These are phyloP conservation scores for Purpureocillium lavendulum DNA, from an alignment of 2,329 filamentous ascomycete genomes.

Conservation along the genomic window DNA sequence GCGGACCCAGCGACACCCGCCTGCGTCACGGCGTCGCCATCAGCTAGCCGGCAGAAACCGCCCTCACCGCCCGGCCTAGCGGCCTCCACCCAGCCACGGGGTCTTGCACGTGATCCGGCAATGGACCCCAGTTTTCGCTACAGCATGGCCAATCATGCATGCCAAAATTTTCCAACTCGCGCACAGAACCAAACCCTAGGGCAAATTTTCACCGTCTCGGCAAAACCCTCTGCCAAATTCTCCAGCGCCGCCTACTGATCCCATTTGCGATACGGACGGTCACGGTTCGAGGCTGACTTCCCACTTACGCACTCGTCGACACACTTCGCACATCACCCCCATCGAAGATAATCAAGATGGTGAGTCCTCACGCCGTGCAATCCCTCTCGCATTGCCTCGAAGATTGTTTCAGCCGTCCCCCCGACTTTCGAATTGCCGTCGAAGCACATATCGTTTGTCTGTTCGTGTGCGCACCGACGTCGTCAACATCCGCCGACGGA, in stretches of 20 bases:
- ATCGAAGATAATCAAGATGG: conserved; percentile 39
- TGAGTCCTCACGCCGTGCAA: conserved; percentile 25
- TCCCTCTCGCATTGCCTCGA: conserved; percentile 2
- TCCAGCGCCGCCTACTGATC: conserved; percentile 15
- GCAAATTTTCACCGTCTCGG: conserved; percentile 28
- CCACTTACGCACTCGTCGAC: conserved; percentile 26
- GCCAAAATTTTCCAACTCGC: conserved; percentile 10
- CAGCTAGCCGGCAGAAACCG: conserved; percentile 13
- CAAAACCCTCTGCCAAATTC: conserved; percentile 26
- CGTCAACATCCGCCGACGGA: conserved; percentile 1
- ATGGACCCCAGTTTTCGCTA: neutral
- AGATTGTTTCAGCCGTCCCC: neutral
- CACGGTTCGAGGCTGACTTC: conserved; percentile 25
- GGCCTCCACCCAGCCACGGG: conserved; percentile 2
- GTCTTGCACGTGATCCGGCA: conserved; percentile 12
- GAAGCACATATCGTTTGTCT: neutral
- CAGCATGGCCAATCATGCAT: conserved; percentile 23
- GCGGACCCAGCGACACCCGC: conserved; percentile 1
- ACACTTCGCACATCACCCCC: conserved; percentile 29
- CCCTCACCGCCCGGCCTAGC: conserved; percentile 17
- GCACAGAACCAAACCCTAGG: conserved; percentile 25
- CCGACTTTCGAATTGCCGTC: neutral
- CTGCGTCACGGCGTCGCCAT: neutral
- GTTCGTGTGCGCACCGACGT: neutral
- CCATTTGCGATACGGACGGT: conserved; percentile 25